Conservation (phyloP, 2,329 filamentous ascomycete species). For the Venturia carpophila region DNA sequence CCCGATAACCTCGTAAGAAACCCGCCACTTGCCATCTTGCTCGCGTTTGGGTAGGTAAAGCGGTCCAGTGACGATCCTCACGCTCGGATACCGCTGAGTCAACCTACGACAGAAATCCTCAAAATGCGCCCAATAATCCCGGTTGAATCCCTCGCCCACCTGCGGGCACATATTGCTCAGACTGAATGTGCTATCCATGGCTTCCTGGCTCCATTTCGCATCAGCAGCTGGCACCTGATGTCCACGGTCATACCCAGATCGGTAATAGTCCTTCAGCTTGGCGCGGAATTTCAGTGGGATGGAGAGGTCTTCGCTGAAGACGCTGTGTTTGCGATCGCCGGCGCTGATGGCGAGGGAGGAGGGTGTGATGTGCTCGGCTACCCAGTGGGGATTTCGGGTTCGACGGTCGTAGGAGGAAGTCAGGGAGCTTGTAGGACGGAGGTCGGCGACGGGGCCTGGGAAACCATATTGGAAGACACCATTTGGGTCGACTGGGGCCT, state of each 20-base stretch:
- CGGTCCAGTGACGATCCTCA: constrained; percentile 87
- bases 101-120: constrained; percentile 92
- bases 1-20: constrained; percentile 92
- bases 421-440: constrained; percentile 67
- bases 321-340: constrained; percentile 76
- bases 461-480: constrained; percentile 59
- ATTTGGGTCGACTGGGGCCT: constrained; percentile 39
- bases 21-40: constrained; percentile 88
- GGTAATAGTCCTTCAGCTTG: constrained; percentile 86
- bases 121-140: constrained; percentile 98
- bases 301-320: constrained; percentile 70
- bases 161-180: constrained; percentile 97
- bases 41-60: constrained; percentile 85
- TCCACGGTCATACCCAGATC: constrained; percentile 88
- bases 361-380: constrained; percentile 86
- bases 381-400: constrained; percentile 88
- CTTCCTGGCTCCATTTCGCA: constrained; percentile 86
- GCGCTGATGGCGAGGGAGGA: constrained; percentile 66
- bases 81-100: constrained; percentile 71
- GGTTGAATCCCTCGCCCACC: constrained; percentile 95
- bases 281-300: constrained; percentile 85
- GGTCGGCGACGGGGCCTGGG: constrained; percentile 79
- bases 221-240: constrained; percentile 97
- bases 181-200: constrained; percentile 92
- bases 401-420: constrained; percentile 86